Evolutionary conservation across 179 eudicot species (phyloP), one percentile per base, ranked within the genome.

Genomic region (Spinacia oleracea): DNA sequence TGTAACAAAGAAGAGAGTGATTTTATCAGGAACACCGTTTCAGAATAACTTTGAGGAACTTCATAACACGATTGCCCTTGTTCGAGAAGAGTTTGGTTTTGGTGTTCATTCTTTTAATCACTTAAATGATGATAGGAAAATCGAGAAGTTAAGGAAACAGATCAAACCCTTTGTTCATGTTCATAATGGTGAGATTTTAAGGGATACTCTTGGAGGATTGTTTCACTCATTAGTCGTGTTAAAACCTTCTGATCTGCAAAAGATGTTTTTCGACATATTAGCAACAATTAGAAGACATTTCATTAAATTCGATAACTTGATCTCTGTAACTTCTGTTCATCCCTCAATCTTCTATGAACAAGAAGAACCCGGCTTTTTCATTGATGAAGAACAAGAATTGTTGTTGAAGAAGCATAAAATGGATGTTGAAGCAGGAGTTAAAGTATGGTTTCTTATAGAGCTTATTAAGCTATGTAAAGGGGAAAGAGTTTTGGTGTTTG

Each of bases 81-180:
- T 83, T 12, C 71, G 84, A 53, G 83, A 84, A 31, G 81, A 82
- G 84, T 77, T 87, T 71, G 68, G 48, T 25, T 77, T 87, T 71
- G 68, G 48, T 25, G 71, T 64, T 20, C 73, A 74, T 0, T 23
- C 75, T 16, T 51, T 74, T n/a, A 9, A 70, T 1, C 72, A 68
- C 2, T n/a, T 27, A 14, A 18, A 55, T n/a, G 80, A 48, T 14
- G 48, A 75, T 25, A 60, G 63, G 14, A 80, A 73, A 45, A 80
- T 80, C 5, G 78, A 79, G 79, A 74, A 73, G 21, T 38, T 80
- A 58, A 86, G 76, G 74, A 78, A 29, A 4, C 71, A 72, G 43
- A 87, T 94, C 43, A 72, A 78, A 29, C 90, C 92, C 0, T 90
- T 92, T 83, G 93, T 90, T 7, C 94, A 92, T 77, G 86, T 89